Base-by-base conservation (phyloP, 2,329 filamentous ascomycete species). In the Neofusicoccum ribis region DNA sequence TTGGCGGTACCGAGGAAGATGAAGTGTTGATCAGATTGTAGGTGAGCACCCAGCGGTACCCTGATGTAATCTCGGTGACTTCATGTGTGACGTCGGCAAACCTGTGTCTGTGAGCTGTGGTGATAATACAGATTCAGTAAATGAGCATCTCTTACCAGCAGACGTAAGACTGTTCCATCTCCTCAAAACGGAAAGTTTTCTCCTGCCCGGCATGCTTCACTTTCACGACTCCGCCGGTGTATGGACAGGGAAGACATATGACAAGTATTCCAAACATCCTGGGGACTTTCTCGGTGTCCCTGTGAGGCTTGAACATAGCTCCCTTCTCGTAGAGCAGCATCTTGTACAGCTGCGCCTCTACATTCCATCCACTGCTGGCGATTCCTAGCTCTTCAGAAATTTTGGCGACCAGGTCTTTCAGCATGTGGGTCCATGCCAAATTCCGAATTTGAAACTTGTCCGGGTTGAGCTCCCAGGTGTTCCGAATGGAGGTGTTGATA, bases 31-130 rank as follows among this genome's bases (percentile, higher is more conserved):
- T 69, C 4, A 87, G 77, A 68, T 86, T 86, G 72, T 85, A 88
- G 0, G 80, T 84, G 11, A 87, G 68, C 9, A 84, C 83, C 63
- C 82, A 78, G 3, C 83, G 81, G 68, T 82, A 80, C 2, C 85
- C 84, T 0, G 77, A 79, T 0, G 68, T 77, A 2, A 86, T 76
- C 1, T 66, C 27, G 3, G 17, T 73, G 27, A 85, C 76, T 70
- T 86, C 80, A 68, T 86, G 82, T 1, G 74, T 76, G 0, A 86
- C 83, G 64, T 86, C 83, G 0, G 82, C 81, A 70, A 84, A 86
- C 85, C 80, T 82, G 31, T 7, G 7, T 7, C 27, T 31, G 27
- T 31, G 27, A 31, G 27, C 6, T 31, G 27, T 7, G 6, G 5
- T 31, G 27, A 31, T 7, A 5, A 31, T 31, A 31, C 6, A 31